phyloP scores from a whole-genome alignment of 805 yeast species.

The Cyberlindnera japonica region DNA sequence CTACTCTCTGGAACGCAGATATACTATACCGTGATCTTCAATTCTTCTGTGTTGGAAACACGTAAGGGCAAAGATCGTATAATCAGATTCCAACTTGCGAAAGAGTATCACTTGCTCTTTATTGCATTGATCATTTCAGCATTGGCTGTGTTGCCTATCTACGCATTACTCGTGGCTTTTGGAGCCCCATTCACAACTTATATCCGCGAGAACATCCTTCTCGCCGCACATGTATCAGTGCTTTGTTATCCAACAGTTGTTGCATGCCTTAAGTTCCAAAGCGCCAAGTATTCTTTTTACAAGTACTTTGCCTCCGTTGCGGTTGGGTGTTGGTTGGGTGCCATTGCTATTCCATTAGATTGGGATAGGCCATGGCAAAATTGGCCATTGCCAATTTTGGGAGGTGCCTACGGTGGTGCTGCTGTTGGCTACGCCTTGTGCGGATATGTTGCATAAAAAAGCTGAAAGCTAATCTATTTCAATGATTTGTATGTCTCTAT shows the following conservation, averaged over 20 bases:
- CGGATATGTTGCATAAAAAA: constrained; percentile 19
- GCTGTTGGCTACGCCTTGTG: constrained; percentile 52
- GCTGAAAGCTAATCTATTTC: constrained; percentile 2
- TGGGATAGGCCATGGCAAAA: constrained; percentile 98
- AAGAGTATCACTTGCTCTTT: constrained; percentile 12
- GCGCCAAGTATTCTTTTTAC: constrained; percentile 22
- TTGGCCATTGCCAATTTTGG: constrained; percentile 87
- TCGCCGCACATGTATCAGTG: constrained; percentile 59
- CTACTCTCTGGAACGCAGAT: constrained; percentile 4
- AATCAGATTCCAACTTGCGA: constrained; percentile 4
- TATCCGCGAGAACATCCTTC: constrained; percentile 50
- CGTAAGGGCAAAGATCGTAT: constrained; percentile 9
- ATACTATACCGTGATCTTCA: constrained; percentile 10
- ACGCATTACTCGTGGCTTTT: constrained; percentile 48
- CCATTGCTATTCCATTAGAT: constrained; percentile 88
- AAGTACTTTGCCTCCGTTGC: constrained; percentile 32
- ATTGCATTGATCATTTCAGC: constrained; percentile 15
- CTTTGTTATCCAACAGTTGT: constrained; percentile 64
- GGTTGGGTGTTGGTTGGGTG: constrained; percentile 89
- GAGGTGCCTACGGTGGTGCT: constrained; percentile 76
- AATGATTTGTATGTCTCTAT: constrained; percentile 14
- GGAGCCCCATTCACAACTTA: constrained; percentile 76
- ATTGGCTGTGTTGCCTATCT: constrained; percentile 27
- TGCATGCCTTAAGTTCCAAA: constrained; percentile 47
- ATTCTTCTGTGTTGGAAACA: constrained; percentile 3